Conservation (phyloP, 768 basidiomycete genomes). For the Phylloporus sp. region DNA sequence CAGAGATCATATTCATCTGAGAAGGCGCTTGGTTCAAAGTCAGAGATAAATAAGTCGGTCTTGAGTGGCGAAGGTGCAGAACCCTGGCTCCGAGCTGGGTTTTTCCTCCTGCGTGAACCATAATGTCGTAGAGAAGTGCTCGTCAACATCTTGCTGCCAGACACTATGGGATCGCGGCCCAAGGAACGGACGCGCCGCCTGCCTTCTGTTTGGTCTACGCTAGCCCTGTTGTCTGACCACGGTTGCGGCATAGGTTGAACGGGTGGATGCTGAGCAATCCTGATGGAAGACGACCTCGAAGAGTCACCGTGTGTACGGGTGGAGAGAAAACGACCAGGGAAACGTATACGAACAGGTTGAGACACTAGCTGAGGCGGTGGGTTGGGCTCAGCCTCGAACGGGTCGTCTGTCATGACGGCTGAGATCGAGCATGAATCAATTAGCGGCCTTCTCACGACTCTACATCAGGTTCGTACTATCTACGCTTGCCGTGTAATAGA, state of each 20-base stretch:
- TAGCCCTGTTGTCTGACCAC: slow-evolving; percentile 11
- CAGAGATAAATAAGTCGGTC: slow-evolving; percentile 27
- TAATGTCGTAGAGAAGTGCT: slow-evolving; percentile 10
- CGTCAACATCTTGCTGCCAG: slow-evolving; percentile 13
- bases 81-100: slow-evolving; percentile 11
- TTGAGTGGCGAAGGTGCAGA: slow-evolving; percentile 18
- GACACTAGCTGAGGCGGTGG: slow-evolving; percentile 10
- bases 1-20: slow-evolving; percentile 78
- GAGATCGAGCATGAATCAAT: slow-evolving; percentile 1
- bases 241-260: slow-evolving; percentile 11
- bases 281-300: slow-evolving; percentile 31
- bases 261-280: slow-evolving; percentile 16
- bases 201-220: slow-evolving; percentile 10
- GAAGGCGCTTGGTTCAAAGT: slow-evolving; percentile 44
- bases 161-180: slow-evolving; percentile 15
- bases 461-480: background rate
- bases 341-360: slow-evolving; percentile 29
- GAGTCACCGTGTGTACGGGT: slow-evolving; percentile 24
- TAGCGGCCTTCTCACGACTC: slow-evolving; percentile 14
- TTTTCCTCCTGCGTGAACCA: slow-evolving; percentile 21
- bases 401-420: slow-evolving; percentile 30
- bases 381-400: slow-evolving; percentile 19
- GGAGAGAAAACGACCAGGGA: slow-evolving; percentile 32
- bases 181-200: slow-evolving; percentile 21
- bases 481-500: slow-evolving; percentile 11